A percentile compares a stretch with the other conserved stretches of the same genome.
Evolutionary conservation across 1,284 basidiomycete genomes (phyloP).

Genomic region (Fistulina hepatica): DNA sequence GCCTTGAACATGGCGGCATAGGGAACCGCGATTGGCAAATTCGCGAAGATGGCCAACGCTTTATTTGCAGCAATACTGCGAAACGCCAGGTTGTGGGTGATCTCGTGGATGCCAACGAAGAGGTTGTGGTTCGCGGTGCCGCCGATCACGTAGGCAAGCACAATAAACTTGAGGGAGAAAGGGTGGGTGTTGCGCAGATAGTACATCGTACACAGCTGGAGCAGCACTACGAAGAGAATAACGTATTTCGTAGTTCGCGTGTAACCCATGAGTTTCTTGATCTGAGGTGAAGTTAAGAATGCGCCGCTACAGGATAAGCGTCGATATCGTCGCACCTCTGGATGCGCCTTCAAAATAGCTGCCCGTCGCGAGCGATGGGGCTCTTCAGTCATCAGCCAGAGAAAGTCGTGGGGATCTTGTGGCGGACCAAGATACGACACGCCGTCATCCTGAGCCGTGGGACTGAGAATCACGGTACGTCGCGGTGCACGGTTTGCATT

Average conservation of each 20-base stretch:
- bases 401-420: slow-evolving; percentile 68
- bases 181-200: slow-evolving; percentile 57
- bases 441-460: slow-evolving; percentile 31
- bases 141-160: slow-evolving; percentile 79
- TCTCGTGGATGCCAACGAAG: slow-evolving; percentile 97
- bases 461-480: slow-evolving; percentile 39
- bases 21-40: slow-evolving; percentile 88
- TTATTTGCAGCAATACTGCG: slow-evolving; percentile 78
- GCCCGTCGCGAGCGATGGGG: slow-evolving; percentile 83
- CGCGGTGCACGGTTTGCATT: slow-evolving; percentile 35
- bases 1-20: slow-evolving; percentile 97
- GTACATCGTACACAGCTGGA: slow-evolving; percentile 66
- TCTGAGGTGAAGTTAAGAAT: slow-evolving; percentile 33
- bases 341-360: slow-evolving; percentile 90
- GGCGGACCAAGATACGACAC: slow-evolving; percentile 39
- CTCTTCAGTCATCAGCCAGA: slow-evolving; percentile 97
- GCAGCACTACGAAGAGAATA: slow-evolving; percentile 64
- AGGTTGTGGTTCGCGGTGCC: slow-evolving; percentile 96
- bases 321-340: slow-evolving; percentile 50
- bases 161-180: slow-evolving; percentile 62
- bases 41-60: slow-evolving; percentile 80
- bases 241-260: slow-evolving; percentile 87
- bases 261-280: slow-evolving; percentile 91
- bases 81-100: slow-evolving; percentile 97
- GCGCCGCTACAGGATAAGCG: slow-evolving; percentile 1